Base-by-base conservation (phyloP, 169 alveolate species). In the Plasmodium blacklocki region DNA sequence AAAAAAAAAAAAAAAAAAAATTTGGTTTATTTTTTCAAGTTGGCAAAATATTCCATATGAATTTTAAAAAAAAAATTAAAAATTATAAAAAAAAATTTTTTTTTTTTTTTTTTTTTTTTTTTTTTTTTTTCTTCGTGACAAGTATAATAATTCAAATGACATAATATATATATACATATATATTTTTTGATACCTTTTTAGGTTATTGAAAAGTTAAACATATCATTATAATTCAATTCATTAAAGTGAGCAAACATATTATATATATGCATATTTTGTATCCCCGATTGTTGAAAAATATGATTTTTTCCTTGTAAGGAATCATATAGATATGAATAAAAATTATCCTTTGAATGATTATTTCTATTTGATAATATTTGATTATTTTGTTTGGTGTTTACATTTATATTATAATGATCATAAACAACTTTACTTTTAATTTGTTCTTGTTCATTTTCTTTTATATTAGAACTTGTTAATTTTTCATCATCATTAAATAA, bases 161-260 rank as follows among this genome's bases (percentile, higher is more conserved):
- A 32, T 32, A 32, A 32, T 4, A 32, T 32, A 32, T 3, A 32
- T 32, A 32, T 6, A 32, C 5, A 32, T 32, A 32, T 32, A 32
- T 32, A 32, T 26, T 26, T 26, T 2, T 26, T 26, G 2, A 6
- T 39, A 39, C 11, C 47, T 6, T 39, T 39, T 39, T 39, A 39
- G 47, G 47, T 39, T 39, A 39, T 39, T 39, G 32, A 78, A 45
- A 78, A 50, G 39, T 66, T 68, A 21, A 66, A 78, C 4, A 78
- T 54, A 29, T 78, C 68, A 9, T 60, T 58, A 64, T 66, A 78
- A 23, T 78, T 78, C n/a, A 78, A 19, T 23, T 78, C 89, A 45
- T 59, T 78, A 64, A 78, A 78, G 6, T 67, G 50, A 39, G 89
- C 8, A 66, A 78, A 66, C 21, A 78, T 66, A n/a, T 63, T 78